phyloP scores from a whole-genome alignment of 169 alveolate species.

The Cardiosporidium cionae region DNA sequence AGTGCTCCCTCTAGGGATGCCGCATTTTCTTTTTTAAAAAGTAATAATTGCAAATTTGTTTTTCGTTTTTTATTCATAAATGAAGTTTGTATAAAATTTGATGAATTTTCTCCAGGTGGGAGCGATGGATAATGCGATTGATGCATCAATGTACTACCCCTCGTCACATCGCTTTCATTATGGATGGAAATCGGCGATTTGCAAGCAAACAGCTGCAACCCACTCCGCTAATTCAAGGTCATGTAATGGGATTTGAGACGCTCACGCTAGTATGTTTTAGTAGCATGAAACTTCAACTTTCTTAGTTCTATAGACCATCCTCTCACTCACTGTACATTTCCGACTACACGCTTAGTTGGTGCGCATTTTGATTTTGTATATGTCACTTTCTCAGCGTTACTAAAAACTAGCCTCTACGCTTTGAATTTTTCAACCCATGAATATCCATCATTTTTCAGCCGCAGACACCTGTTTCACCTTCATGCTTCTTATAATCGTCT shows the following conservation, averaged over 20 bases:
- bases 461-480: no score
- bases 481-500: no score
- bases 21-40: not conserved
- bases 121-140: not conserved
- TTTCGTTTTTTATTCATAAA: not conserved
- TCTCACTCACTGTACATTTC: no score
- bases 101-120: not conserved
- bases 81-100: not conserved
- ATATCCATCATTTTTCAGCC: no score
- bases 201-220: conserved; percentile 50
- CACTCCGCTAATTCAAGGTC: conserved; percentile 49
- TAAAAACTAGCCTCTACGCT: no score
- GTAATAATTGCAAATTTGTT: not conserved
- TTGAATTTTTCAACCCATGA: no score
- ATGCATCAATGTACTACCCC: not conserved
- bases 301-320: no score
- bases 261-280: conserved; percentile 30
- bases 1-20: no score
- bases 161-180: conserved; percentile 64
- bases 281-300: not conserved
- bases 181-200: conserved; percentile 83
- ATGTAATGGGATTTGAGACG: conserved; percentile 45
- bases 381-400: no score
- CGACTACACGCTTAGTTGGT: no score
- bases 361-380: no score